A percentile compares a stretch with the other conserved stretches of the same genome.
These are phyloP conservation scores for Fusarium papillatum DNA, from an alignment of 2,329 filamentous ascomycete genomes.

Conservation along the genomic window DNA sequence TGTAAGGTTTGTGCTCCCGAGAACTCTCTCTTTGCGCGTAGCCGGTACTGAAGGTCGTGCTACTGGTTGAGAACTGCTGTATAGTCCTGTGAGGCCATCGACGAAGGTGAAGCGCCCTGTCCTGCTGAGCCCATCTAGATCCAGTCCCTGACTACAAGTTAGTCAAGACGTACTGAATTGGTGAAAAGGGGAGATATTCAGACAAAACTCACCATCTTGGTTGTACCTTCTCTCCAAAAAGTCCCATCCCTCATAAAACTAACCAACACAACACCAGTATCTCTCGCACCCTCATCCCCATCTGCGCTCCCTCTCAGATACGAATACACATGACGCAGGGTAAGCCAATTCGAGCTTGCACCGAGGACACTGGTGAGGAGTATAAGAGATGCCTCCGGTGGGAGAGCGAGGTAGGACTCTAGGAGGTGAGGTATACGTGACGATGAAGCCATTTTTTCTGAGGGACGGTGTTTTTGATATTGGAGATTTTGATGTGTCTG, in stretches of 20 bases:
- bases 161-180: not conserved
- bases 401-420: slow-evolving; percentile 72
- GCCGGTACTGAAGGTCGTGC: not conserved
- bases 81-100: slow-evolving; percentile 78
- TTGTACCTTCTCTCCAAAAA: slow-evolving; percentile 83
- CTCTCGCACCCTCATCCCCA: slow-evolving; percentile 41
- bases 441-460: slow-evolving; percentile 44
- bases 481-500: slow-evolving; percentile 29
- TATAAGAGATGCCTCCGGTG: slow-evolving; percentile 70
- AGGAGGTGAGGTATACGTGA: slow-evolving; percentile 73
- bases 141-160: slow-evolving; percentile 68
- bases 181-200: not conserved
- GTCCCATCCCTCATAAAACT: slow-evolving; percentile 85
- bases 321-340: slow-evolving; percentile 68
- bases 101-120: slow-evolving; percentile 78
- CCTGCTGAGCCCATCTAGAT: slow-evolving; percentile 72
- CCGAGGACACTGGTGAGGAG: slow-evolving; percentile 78
- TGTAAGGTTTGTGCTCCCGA: slow-evolving; percentile 49
- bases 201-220: slow-evolving; percentile 69
- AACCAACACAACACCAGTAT: slow-evolving; percentile 76
- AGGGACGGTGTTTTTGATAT: slow-evolving; percentile 12
- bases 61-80: slow-evolving; percentile 42
- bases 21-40: slow-evolving; percentile 31
- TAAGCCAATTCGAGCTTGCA: slow-evolving; percentile 75
- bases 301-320: slow-evolving; percentile 51